Conservation (phyloP, 768 basidiomycete genomes). For the Royoungia palumana region DNA sequence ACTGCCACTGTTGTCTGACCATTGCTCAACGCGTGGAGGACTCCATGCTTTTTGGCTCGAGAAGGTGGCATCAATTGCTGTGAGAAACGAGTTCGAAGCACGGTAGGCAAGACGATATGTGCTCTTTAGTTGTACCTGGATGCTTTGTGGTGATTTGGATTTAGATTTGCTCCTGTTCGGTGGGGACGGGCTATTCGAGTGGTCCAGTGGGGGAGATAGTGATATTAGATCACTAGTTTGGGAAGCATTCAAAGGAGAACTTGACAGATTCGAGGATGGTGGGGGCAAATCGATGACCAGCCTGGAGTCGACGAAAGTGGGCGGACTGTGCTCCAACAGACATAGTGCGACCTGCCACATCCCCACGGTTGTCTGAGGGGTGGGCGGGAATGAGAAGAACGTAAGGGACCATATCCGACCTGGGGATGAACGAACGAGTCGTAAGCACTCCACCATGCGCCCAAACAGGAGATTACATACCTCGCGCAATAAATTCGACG, state of each 20-base stretch:
- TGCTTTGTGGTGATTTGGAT: slow-evolving; percentile 2
- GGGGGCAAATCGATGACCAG: slow-evolving; percentile 42
- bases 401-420: slow-evolving; percentile 29
- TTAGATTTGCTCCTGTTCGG: slow-evolving; percentile 2
- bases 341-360: slow-evolving; percentile 46
- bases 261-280: neutral
- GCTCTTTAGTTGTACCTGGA: slow-evolving; percentile 33
- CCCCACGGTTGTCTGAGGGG: slow-evolving; percentile 5
- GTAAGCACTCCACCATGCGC: neutral
- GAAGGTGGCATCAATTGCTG: slow-evolving; percentile 3
- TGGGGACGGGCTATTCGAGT: neutral
- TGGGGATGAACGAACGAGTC: neutral
- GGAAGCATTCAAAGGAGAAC: neutral
- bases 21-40: slow-evolving; percentile 9
- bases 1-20: slow-evolving; percentile 4
- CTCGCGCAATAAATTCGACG: slow-evolving; percentile 66
- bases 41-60: slow-evolving; percentile 4
- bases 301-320: slow-evolving; percentile 54
- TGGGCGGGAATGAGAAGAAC: slow-evolving; percentile 17
- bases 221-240: slow-evolving; percentile 7
- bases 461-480: slow-evolving; percentile 18
- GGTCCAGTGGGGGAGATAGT: slow-evolving; percentile 1
- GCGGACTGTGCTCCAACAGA: slow-evolving; percentile 53
- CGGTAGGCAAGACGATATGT: slow-evolving; percentile 22
- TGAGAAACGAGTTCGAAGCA: slow-evolving; percentile 6